Evolutionary conservation across 257 asterid species (phyloP).

Genomic region (Plantago major): DNA sequence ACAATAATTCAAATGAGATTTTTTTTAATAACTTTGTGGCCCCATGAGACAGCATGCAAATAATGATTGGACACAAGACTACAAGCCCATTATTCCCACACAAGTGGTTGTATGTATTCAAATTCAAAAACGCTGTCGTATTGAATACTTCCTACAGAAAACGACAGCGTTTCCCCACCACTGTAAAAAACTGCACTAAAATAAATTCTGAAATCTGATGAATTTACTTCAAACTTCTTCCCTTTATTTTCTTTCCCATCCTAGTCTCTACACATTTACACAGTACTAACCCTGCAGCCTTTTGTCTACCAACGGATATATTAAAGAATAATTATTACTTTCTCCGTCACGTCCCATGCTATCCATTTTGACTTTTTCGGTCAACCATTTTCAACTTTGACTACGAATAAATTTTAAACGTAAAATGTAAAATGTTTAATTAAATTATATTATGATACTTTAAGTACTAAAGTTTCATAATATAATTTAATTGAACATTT

Average conservation of each 20-base stretch:
- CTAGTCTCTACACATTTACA: conserved; percentile 13
- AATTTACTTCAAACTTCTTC: conserved; percentile 8
- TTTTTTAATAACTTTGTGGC: background rate
- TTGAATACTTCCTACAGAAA: background rate
- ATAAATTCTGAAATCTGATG: conserved; percentile 4
- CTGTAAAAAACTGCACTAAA: background rate
- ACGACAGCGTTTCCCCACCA: conserved; percentile 10
- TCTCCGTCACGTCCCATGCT: no score
- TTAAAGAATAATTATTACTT: no score
- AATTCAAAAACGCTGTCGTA: conserved; percentile 16
- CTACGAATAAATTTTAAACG: no score
- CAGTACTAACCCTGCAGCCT: conserved; percentile 23
- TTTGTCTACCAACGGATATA: conserved; percentile 39
- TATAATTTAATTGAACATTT: no score
- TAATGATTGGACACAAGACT: conserved; percentile 8
- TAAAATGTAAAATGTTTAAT: no score
- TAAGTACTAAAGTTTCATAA: no score
- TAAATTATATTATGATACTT: no score
- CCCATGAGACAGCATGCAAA: background rate
- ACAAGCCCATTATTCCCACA: background rate
- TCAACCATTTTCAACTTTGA: no score
- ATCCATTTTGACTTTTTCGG: no score
- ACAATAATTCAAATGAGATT: no score
- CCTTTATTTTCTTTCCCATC: conserved; percentile 6
- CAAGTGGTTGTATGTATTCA: background rate